Evolutionary conservation across 805 yeast species (phyloP).

Genomic region (Dipodascopsis tothii): DNA sequence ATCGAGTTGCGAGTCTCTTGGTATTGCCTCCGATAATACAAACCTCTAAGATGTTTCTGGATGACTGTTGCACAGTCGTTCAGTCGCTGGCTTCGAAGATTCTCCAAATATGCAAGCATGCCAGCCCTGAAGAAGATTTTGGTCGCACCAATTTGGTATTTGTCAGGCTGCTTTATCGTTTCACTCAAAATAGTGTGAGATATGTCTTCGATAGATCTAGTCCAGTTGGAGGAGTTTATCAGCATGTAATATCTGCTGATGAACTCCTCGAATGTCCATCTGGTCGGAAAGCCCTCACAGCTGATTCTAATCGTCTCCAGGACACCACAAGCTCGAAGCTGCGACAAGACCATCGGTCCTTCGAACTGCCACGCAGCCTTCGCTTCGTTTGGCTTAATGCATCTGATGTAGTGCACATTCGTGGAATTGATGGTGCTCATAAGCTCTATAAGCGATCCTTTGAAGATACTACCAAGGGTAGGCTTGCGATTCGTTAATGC

Average conservation of each 20-base stretch:
- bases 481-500: slow-evolving; percentile 62
- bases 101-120: slow-evolving; percentile 85
- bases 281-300: slow-evolving; percentile 95
- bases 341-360: slow-evolving; percentile 89
- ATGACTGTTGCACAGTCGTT: slow-evolving; percentile 71
- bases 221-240: slow-evolving; percentile 64
- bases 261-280: slow-evolving; percentile 92
- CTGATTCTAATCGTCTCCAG: slow-evolving; percentile 92
- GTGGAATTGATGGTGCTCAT: slow-evolving; percentile 91
- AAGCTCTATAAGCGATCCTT: slow-evolving; percentile 80
- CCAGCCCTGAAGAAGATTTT: slow-evolving; percentile 96
- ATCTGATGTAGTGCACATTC: slow-evolving; percentile 91
- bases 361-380: slow-evolving; percentile 95
- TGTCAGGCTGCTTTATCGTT: slow-evolving; percentile 54
- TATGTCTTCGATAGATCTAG: slow-evolving; percentile 47
- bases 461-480: slow-evolving; percentile 90
- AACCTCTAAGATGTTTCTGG: slow-evolving; percentile 72
- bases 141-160: slow-evolving; percentile 85
- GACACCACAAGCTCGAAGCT: slow-evolving; percentile 97
- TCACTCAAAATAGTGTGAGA: slow-evolving; percentile 59
- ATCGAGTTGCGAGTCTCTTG: slow-evolving; percentile 49
- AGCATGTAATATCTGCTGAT: slow-evolving; percentile 81
- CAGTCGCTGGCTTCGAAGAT: slow-evolving; percentile 70
- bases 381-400: slow-evolving; percentile 92
- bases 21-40: slow-evolving; percentile 55